Percentiles rank a stretch among this genome's conserved stretches.
These are phyloP conservation scores for Sutorius australiensis DNA, from an alignment of 768 basidiomycete species.

Conservation along the genomic window DNA sequence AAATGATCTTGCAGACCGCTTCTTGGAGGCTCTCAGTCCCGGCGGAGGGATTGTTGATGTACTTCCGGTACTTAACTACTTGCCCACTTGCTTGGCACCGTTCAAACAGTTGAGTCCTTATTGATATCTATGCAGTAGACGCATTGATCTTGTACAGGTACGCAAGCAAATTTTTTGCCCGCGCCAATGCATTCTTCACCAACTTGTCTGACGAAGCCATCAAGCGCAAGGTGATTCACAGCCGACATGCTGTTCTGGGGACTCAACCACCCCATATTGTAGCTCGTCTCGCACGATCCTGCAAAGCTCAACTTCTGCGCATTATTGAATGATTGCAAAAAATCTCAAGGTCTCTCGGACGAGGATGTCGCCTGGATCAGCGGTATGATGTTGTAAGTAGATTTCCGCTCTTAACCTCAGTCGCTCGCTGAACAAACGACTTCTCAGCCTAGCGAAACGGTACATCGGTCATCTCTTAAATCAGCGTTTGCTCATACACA, in stretches of 20 bases:
- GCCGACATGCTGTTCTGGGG: not conserved
- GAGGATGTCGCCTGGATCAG: constrained; percentile 11
- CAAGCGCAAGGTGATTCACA: not conserved
- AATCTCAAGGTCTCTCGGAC: not conserved
- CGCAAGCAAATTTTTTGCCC: constrained; percentile 5
- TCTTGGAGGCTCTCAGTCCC: constrained; percentile 1
- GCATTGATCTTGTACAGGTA: not conserved
- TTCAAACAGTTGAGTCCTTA: constrained; percentile 7
- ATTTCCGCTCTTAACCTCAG: too few species aligned
- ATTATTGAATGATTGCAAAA: constrained; percentile 2
- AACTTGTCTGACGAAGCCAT: constrained; percentile 4
- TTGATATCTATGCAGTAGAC: not conserved
- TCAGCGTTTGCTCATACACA: not conserved
- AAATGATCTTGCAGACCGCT: not conserved
- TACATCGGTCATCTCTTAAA: not conserved
- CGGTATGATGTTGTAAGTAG: constrained; percentile 5
- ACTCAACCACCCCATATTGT: not conserved
- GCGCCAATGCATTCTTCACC: constrained; percentile 2
- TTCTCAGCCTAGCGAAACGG: constrained; percentile 6
- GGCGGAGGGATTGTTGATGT: constrained; percentile 7
- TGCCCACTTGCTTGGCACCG: constrained; percentile 4
- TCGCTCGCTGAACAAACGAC: not conserved
- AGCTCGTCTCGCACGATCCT: constrained; percentile 4
- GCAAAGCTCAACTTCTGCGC: constrained; percentile 6
- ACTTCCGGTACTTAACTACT: constrained; percentile 1